These are phyloP conservation scores for Sparassis latifolia DNA, from an alignment of 1,284 basidiomycete genomes.

Conservation along the genomic window DNA sequence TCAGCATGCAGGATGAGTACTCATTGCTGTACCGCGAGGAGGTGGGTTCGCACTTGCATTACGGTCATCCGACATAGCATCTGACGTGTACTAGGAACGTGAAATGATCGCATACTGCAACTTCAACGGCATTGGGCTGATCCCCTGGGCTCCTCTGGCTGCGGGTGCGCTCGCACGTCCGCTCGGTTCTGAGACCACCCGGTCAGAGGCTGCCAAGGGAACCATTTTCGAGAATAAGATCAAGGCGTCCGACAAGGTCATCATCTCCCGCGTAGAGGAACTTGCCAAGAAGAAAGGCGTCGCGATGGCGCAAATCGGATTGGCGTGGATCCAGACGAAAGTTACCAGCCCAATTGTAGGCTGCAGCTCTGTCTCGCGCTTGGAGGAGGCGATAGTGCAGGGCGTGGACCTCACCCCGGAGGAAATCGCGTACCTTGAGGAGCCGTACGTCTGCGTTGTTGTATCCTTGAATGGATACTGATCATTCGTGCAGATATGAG, in stretches of 20 bases:
- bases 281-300: slow-evolving; percentile 30
- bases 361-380: slow-evolving; percentile 13
- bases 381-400: too few relatives aligned
- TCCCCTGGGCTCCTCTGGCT: slow-evolving; percentile 35
- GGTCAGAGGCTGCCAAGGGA: slow-evolving; percentile 19
- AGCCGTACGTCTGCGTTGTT: too few relatives aligned
- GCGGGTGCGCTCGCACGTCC: slow-evolving; percentile 35
- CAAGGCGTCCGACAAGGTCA: slow-evolving; percentile 26
- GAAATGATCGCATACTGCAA: slow-evolving; percentile 44
- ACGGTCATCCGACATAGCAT: background rate
- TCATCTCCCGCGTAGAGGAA: slow-evolving; percentile 35
- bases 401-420: too few relatives aligned
- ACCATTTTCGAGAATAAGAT: slow-evolving; percentile 22
- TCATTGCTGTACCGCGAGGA: slow-evolving; percentile 31
- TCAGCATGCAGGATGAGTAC: slow-evolving; percentile 36
- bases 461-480: too few relatives aligned
- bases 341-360: slow-evolving; percentile 36
- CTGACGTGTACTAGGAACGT: slow-evolving; percentile 27
- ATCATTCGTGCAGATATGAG: too few relatives aligned
- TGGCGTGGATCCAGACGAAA: slow-evolving; percentile 33
- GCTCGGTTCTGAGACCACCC: slow-evolving; percentile 21
- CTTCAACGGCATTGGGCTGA: slow-evolving; percentile 38
- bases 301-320: slow-evolving; percentile 36
- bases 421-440: too few relatives aligned
- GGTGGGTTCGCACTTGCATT: slow-evolving; percentile 1